Evolutionary conservation across 495 filamentous ascomycete genomes (phyloP), one percentile per base, ranked within the genome.

Genomic region (Trichoderma virens): DNA sequence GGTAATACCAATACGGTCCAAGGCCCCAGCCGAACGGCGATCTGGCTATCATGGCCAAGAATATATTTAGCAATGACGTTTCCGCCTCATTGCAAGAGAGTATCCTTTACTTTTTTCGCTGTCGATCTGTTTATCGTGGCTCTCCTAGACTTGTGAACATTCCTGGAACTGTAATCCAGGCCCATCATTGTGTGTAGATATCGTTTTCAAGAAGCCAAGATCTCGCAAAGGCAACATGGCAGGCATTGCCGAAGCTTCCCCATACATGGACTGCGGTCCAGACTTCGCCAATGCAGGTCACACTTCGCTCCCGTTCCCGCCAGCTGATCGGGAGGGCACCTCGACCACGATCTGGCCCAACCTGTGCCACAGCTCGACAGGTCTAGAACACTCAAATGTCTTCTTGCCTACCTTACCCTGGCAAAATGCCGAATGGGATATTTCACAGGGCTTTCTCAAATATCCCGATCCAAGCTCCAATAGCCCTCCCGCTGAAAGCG

Each of bases 61-160:
- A 27, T 56, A 56, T 56, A 56, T 56, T 56, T 56, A 56, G 16
- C 51, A 56, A 56, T 56, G 51, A 56, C 51, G 51, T 56, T 56
- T 56, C 51, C 51, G 7, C 51, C 51, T 56, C 25, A 56, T 56
- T 27, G 5, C 9, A 13, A 8, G 9, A 56, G 51, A 16, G 45
- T 20, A 20, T 30, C 25, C 25, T 30, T 30, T 30, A 13, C 11
- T 2, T 56, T 30, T 13, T 27, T 3, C 41, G 3, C 16, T n/a
- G 51, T 1, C 25, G 51, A 56, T 56, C 51, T 56, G 2, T 27
- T 13, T n/a, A 30, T 1, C 16, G 13, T n/a, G 20, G 45, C 45
- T 51, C 45, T 51, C 45, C 8, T 5, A 51, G n/a, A 25, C n/a
- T 20, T 25, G 16, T 51, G 45, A 20, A 51, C 14, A 7, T 25